Base-by-base conservation (phyloP, 306 rosid genomes). In the Prunus padus region DNA sequence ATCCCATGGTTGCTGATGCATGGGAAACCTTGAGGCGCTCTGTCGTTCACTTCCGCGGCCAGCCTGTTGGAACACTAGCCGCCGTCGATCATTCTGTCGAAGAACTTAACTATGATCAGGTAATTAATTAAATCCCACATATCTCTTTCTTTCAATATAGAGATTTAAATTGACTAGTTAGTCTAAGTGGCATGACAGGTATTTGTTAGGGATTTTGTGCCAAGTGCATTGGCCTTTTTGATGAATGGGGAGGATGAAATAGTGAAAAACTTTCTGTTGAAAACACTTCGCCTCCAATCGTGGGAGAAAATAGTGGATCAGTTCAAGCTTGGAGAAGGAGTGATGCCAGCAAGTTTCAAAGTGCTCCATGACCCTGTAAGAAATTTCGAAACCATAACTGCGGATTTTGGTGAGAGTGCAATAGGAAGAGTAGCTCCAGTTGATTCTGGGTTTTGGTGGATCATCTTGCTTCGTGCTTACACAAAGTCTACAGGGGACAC, bases 401-500 rank as follows among this genome's bases (percentile, higher is more conserved):
- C 78, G 28, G 84, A 81, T 77, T 81, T 81, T 8, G 81, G 84
- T 4, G 84, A 76, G 69, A 76, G 75, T 20, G 84, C 84, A 65
- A 81, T 81, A 37, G 84, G 84, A 57, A 81, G 84, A 76, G 84
- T 81, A 5, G 84, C 84, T 66, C 84, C 84, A 11, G 84, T 81
- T 49, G 84, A 81, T 65, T 81, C 81, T 65, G 84, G 84, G 30
- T 81, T 81, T 12, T 76, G 84, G 81, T 81, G 84, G 84, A 81
- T 81, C 26, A 81, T 81, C 57, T 28, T 81, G 64, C 81, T 81
- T 26, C 84, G 84, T n/a, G 84, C 84, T 15, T 81, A 81, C 69
- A 81, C 84, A 47, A 81, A 81, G 68, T 77, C 80, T 15, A 81
- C 84, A 16, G 84, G 81, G 26, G 78, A 81, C 81, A 16, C 75